A percentile compares a stretch with the other conserved stretches of the same genome.
Evolutionary conservation across 495 filamentous ascomycete species (phyloP).

Genomic region (Aspergillus nanangensis): DNA sequence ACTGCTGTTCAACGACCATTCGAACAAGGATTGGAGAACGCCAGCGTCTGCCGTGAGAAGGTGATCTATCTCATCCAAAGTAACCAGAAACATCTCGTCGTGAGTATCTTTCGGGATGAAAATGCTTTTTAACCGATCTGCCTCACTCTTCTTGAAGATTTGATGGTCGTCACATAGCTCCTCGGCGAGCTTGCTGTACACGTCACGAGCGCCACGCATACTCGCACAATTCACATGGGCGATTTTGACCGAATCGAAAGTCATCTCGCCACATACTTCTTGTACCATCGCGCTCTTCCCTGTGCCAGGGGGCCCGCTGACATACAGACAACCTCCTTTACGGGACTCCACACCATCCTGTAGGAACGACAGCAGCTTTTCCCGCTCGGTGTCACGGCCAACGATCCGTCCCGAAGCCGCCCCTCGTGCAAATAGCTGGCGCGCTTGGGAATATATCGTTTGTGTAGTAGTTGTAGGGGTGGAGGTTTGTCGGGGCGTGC

Average conservation of each 20-base stretch:
- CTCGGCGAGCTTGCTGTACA: slow-evolving; percentile 70
- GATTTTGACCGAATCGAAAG: slow-evolving; percentile 50
- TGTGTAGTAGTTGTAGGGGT: slow-evolving; percentile 55
- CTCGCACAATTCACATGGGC: slow-evolving; percentile 95
- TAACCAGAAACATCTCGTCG: slow-evolving; percentile 64
- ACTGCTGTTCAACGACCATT: slow-evolving; percentile 77
- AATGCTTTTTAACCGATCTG: slow-evolving; percentile 54
- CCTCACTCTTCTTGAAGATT: slow-evolving; percentile 53
- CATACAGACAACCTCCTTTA: slow-evolving; percentile 82
- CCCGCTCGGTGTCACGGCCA: slow-evolving; percentile 76
- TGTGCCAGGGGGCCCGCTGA: slow-evolving; percentile 93
- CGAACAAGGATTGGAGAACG: slow-evolving; percentile 84
- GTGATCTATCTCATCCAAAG: slow-evolving; percentile 93
- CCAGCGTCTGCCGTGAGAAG: slow-evolving; percentile 82
- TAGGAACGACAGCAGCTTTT: slow-evolving; percentile 67
- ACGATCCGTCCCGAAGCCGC: slow-evolving; percentile 70
- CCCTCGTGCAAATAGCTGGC: slow-evolving; percentile 81
- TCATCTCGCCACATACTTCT: slow-evolving; percentile 63
- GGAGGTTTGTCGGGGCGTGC: slow-evolving; percentile 42
- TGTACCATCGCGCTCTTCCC: slow-evolving; percentile 92
- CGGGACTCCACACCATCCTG: slow-evolving; percentile 52
- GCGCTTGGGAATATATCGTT: slow-evolving; percentile 78
- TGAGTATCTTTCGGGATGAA: slow-evolving; percentile 57
- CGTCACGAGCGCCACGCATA: slow-evolving; percentile 75
- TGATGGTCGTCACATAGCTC: slow-evolving; percentile 55